Evolutionary conservation across 2,329 filamentous ascomycete species (phyloP).

Genomic region (Claviceps monticola): DNA sequence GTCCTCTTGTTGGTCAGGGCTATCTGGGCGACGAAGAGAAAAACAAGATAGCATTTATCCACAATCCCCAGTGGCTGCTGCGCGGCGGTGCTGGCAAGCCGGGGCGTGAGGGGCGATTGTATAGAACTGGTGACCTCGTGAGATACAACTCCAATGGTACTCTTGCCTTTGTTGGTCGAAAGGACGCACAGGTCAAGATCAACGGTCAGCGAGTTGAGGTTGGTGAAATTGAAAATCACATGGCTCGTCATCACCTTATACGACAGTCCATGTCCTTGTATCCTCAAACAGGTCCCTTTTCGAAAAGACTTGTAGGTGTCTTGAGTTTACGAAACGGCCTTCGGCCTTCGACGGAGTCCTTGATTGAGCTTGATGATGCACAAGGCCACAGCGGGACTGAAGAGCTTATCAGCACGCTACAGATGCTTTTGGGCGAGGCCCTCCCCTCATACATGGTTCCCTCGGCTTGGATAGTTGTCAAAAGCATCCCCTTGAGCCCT

Average conservation of each 20-base stretch:
- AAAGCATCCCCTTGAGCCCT: conserved; percentile 6
- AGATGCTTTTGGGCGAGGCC: conserved; percentile 4
- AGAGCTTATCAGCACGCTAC: conserved; percentile 4
- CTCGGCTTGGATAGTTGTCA: background rate
- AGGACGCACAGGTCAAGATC: conserved; percentile 36
- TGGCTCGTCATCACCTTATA: background rate
- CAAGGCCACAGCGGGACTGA: background rate
- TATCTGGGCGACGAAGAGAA: conserved; percentile 32
- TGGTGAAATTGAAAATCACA: conserved; percentile 11
- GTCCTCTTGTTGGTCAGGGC: conserved; percentile 32
- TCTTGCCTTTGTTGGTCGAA: conserved; percentile 21
- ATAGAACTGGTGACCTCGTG: conserved; percentile 22
- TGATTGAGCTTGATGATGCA: background rate
- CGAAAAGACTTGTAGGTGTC: background rate
- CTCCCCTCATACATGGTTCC: conserved; percentile 4
- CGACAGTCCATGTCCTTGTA: background rate
- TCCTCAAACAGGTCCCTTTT: background rate
- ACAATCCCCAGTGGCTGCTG: conserved; percentile 24
- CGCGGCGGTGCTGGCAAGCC: conserved; percentile 1
- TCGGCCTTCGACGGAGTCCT: background rate
- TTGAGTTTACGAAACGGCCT: conserved; percentile 1
- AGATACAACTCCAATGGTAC: conserved; percentile 14
- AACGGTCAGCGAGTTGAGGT: conserved; percentile 36
- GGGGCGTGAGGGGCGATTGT: conserved; percentile 19
- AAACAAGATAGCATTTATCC: conserved; percentile 30